These are phyloP conservation scores for Phlegmacium glaucopus DNA, from an alignment of 768 basidiomycete genomes.

Conservation along the genomic window DNA sequence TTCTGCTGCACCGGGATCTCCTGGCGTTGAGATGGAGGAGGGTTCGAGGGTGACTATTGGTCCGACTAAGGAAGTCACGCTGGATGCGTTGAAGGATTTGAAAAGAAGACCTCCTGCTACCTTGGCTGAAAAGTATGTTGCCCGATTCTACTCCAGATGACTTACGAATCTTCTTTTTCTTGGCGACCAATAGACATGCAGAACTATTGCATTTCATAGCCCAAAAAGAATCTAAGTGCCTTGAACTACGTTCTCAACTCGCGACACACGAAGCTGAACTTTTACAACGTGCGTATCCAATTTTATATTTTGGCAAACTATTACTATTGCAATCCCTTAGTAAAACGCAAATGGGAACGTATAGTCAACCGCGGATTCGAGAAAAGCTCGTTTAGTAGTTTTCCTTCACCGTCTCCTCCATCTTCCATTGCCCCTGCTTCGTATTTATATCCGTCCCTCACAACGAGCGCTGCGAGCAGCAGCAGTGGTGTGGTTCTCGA, in stretches of 20 bases:
- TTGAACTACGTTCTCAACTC: conserved; percentile 77
- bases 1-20: conserved; percentile 13
- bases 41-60: conserved; percentile 13
- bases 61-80: conserved; percentile 20
- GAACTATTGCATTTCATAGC: conserved; percentile 83
- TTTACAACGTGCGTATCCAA: conserved; percentile 44
- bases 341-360: conserved; percentile 83
- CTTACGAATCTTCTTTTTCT: neutral
- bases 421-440: conserved; percentile 3
- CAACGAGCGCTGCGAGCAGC: neutral
- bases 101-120: conserved; percentile 49
- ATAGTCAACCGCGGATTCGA: conserved; percentile 68
- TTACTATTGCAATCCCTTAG: conserved; percentile 23
- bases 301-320: neutral
- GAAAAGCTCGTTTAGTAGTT: conserved; percentile 10
- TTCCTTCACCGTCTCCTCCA: conserved; percentile 1
- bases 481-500: conserved; percentile 41
- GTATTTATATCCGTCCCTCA: neutral
- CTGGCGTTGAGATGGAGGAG: conserved; percentile 6
- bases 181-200: conserved; percentile 51
- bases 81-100: conserved; percentile 9
- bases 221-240: conserved; percentile 81
- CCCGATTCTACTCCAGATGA: neutral
- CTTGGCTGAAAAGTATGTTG: conserved; percentile 66
- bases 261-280: conserved; percentile 71